Conservation (phyloP, 768 basidiomycete species). For the Tubosaeta sp. region DNA sequence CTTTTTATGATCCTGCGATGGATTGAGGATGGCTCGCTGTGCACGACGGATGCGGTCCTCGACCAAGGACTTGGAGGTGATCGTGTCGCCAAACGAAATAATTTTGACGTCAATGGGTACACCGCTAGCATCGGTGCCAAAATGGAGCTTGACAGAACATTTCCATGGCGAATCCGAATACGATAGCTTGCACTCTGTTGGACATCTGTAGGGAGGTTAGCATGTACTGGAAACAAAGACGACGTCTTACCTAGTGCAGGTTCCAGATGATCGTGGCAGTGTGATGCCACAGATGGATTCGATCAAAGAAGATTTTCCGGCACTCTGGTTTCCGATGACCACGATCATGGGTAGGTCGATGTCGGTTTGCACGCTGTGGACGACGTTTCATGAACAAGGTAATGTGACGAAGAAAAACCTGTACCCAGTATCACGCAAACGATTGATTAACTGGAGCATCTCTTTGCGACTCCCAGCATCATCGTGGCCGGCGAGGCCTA, state of each 20-base stretch:
- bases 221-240: background rate
- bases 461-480: conserved; percentile 40
- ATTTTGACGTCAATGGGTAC: conserved; percentile 36
- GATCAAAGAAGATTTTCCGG: conserved; percentile 72
- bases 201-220: conserved; percentile 39
- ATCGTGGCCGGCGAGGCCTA: conserved; percentile 51
- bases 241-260: conserved; percentile 58
- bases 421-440: conserved; percentile 59
- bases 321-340: conserved; percentile 66
- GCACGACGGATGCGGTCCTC: conserved; percentile 66
- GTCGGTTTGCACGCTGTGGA: conserved; percentile 56
- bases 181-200: conserved; percentile 53
- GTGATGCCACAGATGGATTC: conserved; percentile 72
- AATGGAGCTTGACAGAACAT: conserved; percentile 47
- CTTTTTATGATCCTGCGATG: conserved; percentile 23
- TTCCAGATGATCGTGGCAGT: conserved; percentile 64
- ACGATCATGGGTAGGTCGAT: conserved; percentile 70
- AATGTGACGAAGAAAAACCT: background rate
- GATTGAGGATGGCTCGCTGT: conserved; percentile 63
- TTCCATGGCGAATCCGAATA: conserved; percentile 41
- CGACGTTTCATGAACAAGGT: background rate
- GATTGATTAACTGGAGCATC: conserved; percentile 59
- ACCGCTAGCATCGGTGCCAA: conserved; percentile 37
- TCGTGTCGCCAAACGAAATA: conserved; percentile 43
- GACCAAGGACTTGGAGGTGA: conserved; percentile 49